A percentile compares a stretch with the other conserved stretches of the same genome.
Conservation (phyloP, 2,329 filamentous ascomycete species). For the Sporothrix dimorphospora region DNA sequence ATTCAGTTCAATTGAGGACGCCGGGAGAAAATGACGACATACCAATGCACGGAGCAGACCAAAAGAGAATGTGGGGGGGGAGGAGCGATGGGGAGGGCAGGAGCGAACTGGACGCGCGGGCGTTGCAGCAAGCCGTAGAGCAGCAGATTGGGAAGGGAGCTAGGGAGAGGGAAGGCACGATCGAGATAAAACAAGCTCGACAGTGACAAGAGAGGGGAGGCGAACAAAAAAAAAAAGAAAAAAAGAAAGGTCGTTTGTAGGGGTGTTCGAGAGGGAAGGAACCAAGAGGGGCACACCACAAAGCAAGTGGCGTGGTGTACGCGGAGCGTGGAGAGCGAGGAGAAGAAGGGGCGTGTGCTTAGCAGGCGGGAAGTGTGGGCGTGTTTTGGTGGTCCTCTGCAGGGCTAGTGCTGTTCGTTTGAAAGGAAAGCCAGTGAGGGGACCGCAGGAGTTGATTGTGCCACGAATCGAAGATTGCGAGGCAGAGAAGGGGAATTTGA, state of each 20-base stretch:
- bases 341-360: background rate
- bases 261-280: background rate
- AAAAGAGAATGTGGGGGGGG: background rate
- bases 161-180: background rate
- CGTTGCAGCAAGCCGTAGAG: background rate
- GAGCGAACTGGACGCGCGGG: background rate
- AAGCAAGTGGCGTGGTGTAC: background rate
- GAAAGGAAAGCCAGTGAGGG: no score
- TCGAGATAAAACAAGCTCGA: background rate
- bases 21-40: constrained; percentile 9
- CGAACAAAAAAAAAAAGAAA: background rate
- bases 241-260: background rate
- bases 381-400: background rate
- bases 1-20: background rate
- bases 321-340: background rate
- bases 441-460: no score
- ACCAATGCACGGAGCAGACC: background rate
- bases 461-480: background rate
- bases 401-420: background rate
- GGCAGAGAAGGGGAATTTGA: background rate
- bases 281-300: background rate
- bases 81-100: background rate
- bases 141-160: background rate
- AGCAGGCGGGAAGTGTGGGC: background rate
- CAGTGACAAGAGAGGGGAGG: background rate